Evolutionary conservation across 2,329 filamentous ascomycete species (phyloP).

Genomic region (Penicillium sp.): DNA sequence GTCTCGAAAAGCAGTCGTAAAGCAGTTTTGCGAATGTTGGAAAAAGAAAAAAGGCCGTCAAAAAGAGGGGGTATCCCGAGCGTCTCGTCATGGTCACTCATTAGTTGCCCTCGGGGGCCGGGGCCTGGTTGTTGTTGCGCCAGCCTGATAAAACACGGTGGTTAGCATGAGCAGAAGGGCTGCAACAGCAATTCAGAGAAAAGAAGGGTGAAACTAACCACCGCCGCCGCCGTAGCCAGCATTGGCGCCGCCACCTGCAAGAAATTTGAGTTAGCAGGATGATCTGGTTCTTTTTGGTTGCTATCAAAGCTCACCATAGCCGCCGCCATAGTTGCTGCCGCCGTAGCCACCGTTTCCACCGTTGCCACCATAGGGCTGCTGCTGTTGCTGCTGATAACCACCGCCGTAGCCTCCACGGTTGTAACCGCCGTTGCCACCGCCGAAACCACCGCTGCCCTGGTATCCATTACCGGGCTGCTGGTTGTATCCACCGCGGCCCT

Average conservation of each 20-base stretch:
- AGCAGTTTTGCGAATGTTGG: conserved; percentile 12
- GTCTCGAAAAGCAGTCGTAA: conserved; percentile 5
- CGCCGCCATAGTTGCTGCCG: conserved; percentile 19
- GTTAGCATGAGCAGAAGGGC: not conserved
- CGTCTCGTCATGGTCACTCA: not conserved
- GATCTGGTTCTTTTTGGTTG: not conserved
- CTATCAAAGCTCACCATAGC: conserved; percentile 32
- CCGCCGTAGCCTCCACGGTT: conserved; percentile 30
- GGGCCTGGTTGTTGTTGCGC: conserved; percentile 25
- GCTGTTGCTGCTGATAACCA: conserved; percentile 23
- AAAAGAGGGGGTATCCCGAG: conserved; percentile 9
- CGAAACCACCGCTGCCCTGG: conserved; percentile 37
- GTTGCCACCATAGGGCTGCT: conserved; percentile 20
- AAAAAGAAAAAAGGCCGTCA: conserved; percentile 4
- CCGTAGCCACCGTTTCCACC: conserved; percentile 32
- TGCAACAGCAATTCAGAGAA: not conserved
- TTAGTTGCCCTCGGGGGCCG: conserved; percentile 24
- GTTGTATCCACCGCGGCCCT: conserved; percentile 51
- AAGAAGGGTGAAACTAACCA: conserved; percentile 16
- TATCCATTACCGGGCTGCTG: conserved; percentile 39
- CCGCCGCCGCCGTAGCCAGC: conserved; percentile 33
- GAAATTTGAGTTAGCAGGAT: not conserved
- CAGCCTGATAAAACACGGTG: conserved; percentile 20
- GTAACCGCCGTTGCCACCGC: conserved; percentile 23
- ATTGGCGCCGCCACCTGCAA: conserved; percentile 28